phyloP scores from a whole-genome alignment of 768 basidiomycete genomes.

The Crucibulum laeve region DNA sequence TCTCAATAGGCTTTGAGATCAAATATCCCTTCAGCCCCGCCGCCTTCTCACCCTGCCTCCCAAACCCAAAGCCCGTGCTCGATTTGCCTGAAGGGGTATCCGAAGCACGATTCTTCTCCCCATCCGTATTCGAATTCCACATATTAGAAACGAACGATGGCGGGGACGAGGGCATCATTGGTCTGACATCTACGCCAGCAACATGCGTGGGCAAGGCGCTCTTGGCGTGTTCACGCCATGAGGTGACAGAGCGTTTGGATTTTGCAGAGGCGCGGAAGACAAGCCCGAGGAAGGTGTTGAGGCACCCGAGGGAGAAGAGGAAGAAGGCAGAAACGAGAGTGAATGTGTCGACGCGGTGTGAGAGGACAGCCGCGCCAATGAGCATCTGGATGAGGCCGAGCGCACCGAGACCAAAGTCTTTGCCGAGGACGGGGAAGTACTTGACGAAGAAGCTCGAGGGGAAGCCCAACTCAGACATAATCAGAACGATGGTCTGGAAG shows the following conservation, averaged over 20 bases:
- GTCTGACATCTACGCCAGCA: conserved; percentile 28
- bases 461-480: conserved; percentile 83
- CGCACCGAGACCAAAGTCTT: conserved; percentile 80
- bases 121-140: conserved; percentile 17
- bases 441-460: conserved; percentile 74
- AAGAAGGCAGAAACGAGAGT: conserved; percentile 90
- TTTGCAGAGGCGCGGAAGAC: conserved; percentile 66
- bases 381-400: conserved; percentile 86
- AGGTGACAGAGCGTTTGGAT: conserved; percentile 54
- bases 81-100: conserved; percentile 25
- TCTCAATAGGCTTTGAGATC: conserved; percentile 58
- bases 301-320: conserved; percentile 86
- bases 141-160: conserved; percentile 33
- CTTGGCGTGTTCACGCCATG: conserved; percentile 56
- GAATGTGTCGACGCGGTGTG: conserved; percentile 82
- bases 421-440: conserved; percentile 85
- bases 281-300: conserved; percentile 78
- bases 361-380: conserved; percentile 67
- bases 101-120: conserved; percentile 9
- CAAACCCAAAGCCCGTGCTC: conserved; percentile 79
- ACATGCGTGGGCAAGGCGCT: conserved; percentile 49
- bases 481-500: conserved; percentile 75
- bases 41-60: conserved; percentile 72
- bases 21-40: conserved; percentile 61
- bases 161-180: conserved; percentile 25